Percentiles rank a stretch among this genome's conserved stretches.
Evolutionary conservation across 2,329 filamentous ascomycete species (phyloP).

Genomic region (Epichloe brachyelytri): DNA sequence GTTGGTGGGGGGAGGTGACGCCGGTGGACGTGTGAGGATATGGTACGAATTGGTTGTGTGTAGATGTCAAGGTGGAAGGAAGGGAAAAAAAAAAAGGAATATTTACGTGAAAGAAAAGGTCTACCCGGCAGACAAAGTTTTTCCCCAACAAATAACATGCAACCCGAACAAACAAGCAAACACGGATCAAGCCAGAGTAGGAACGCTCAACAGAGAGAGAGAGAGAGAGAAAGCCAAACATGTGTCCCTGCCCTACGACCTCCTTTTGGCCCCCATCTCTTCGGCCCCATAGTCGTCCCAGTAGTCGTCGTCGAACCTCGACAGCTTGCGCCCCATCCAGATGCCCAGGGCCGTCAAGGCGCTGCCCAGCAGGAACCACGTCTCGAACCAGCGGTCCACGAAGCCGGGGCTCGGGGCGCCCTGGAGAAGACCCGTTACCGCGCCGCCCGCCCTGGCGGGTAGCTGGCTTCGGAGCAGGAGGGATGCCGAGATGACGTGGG

Average conservation of each 20-base stretch:
- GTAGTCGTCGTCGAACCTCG: conserved; percentile 40
- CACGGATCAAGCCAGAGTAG: too few relatives aligned
- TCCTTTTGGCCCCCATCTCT: conserved; percentile 59
- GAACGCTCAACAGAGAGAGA: neutral
- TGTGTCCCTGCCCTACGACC: conserved; percentile 25
- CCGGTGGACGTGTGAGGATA: too few relatives aligned
- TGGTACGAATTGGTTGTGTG: too few relatives aligned
- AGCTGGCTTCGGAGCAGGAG: conserved; percentile 67
- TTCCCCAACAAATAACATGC: too few relatives aligned
- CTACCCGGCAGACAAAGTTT: too few relatives aligned
- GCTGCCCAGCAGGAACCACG: conserved; percentile 66
- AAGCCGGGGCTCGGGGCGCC: conserved; percentile 53
- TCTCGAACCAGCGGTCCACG: conserved; percentile 71
- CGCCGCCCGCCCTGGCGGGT: conserved; percentile 62
- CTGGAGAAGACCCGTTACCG: conserved; percentile 64
- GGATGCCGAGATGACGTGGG: conserved; percentile 73
- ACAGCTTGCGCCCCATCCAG: conserved; percentile 54
- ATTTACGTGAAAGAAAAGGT: too few relatives aligned
- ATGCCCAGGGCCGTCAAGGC: conserved; percentile 56
- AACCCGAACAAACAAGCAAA: neutral
- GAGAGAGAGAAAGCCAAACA: neutral
- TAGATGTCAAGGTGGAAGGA: too few relatives aligned
- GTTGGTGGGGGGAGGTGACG: too few relatives aligned
- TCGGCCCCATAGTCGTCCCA: conserved; percentile 49
- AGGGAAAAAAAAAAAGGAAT: too few relatives aligned